These are phyloP conservation scores for Stevia rebaudiana DNA, from an alignment of 140 eudicot genomes.

Conservation along the genomic window DNA sequence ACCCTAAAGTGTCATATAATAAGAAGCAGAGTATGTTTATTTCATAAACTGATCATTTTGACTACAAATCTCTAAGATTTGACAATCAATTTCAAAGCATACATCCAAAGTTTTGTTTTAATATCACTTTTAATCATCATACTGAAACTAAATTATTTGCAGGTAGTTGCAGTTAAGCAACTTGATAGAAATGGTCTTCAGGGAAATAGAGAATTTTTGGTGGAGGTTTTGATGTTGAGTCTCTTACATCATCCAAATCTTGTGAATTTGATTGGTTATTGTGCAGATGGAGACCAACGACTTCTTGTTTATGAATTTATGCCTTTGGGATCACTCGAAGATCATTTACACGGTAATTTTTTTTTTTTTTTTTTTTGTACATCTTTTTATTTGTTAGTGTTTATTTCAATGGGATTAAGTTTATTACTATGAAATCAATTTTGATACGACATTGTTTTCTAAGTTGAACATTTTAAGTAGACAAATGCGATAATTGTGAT, in stretches of 20 bases:
- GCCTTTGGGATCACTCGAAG: constrained; percentile 99
- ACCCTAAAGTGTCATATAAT: background rate
- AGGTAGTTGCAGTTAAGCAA: constrained; percentile 96
- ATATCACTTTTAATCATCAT: background rate
- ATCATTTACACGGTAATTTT: constrained; percentile 89
- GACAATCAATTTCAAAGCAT: background rate
- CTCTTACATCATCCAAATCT: constrained; percentile 89
- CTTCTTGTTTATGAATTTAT: constrained; percentile 95
- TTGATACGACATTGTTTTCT: background rate
- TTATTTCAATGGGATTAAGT: background rate
- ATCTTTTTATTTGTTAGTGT: background rate
- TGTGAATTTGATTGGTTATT: constrained; percentile 92
- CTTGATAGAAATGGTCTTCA: constrained; percentile 97
- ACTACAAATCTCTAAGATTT: background rate
- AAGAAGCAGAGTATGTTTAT: background rate
- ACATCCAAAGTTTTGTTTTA: background rate
- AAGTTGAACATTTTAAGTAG: background rate
- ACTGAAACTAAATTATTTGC: constrained; percentile 28
- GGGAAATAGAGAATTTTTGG: constrained; percentile 91
- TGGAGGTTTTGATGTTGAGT: constrained; percentile 97
- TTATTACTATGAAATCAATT: constrained; percentile 1
- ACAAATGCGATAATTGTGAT: background rate
- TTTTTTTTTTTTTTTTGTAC: background rate
- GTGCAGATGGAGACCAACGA: constrained; percentile 97
- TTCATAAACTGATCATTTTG: background rate